Conservation (phyloP, 2,329 filamentous ascomycete species). For the Sarocladiaceae sp. region DNA sequence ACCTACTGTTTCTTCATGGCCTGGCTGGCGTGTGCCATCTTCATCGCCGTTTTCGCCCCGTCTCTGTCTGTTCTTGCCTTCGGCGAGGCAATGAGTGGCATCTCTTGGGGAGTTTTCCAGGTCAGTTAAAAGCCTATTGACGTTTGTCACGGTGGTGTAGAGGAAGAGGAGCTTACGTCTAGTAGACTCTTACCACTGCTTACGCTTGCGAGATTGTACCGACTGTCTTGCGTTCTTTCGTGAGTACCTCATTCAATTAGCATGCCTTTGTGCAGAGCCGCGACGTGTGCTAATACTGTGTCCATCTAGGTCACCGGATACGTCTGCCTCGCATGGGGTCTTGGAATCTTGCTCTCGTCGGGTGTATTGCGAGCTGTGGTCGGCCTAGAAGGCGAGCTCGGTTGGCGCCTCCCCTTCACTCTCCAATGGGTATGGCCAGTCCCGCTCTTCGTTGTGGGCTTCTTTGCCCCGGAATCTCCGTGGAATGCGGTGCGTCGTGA, state of each 20-base stretch:
- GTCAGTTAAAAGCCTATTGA: slow-evolving; percentile 2
- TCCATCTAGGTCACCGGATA: slow-evolving; percentile 32
- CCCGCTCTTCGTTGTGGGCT: slow-evolving; percentile 21
- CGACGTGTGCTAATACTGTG: no score
- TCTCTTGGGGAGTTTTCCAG: slow-evolving; percentile 33
- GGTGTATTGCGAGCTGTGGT: slow-evolving; percentile 33
- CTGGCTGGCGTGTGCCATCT: slow-evolving; percentile 25
- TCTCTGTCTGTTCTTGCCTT: slow-evolving; percentile 30
- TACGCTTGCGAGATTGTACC: slow-evolving; percentile 39
- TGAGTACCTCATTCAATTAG: not conserved
- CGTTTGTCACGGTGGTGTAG: no score
- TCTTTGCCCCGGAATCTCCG: slow-evolving; percentile 28
- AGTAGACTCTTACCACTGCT: slow-evolving; percentile 32
- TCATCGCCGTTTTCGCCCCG: slow-evolving; percentile 36
- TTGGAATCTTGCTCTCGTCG: slow-evolving; percentile 37
- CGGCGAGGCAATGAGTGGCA: slow-evolving; percentile 28
- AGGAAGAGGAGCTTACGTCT: not conserved
- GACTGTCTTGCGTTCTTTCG: slow-evolving; percentile 23
- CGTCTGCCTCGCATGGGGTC: slow-evolving; percentile 38
- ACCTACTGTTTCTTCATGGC: slow-evolving; percentile 22
- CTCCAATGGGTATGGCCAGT: slow-evolving; percentile 33
- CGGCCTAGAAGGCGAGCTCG: slow-evolving; percentile 26
- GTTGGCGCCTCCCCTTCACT: slow-evolving; percentile 36
- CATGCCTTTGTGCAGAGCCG: no score
- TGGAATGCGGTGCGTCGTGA: slow-evolving; percentile 20